These are phyloP conservation scores for Pholiota adiposa DNA, from an alignment of 1,284 basidiomycete species.

Conservation along the genomic window DNA sequence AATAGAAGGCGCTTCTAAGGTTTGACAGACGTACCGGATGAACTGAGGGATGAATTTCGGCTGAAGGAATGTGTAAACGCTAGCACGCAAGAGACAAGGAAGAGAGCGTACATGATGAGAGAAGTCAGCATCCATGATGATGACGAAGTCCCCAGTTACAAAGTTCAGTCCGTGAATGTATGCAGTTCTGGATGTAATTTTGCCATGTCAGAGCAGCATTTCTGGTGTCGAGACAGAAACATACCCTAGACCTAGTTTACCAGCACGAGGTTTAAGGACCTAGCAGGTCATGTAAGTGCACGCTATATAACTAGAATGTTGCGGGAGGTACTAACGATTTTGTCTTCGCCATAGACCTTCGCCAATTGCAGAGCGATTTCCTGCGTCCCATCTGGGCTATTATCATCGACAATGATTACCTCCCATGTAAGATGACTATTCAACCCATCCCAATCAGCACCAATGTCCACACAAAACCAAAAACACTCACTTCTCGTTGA, in stretches of 20 bases:
- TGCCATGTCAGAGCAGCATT: slow-evolving; percentile 7
- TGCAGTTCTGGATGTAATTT: slow-evolving; percentile 64
- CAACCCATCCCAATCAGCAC: slow-evolving; percentile 1
- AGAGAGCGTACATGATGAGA: slow-evolving; percentile 80
- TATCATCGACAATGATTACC: slow-evolving; percentile 90
- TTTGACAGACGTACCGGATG: slow-evolving; percentile 58
- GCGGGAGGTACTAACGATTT: slow-evolving; percentile 58
- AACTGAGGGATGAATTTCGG: slow-evolving; percentile 92
- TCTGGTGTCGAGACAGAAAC: slow-evolving; percentile 15
- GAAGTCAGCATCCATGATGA: slow-evolving; percentile 97
- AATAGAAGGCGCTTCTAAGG: neutral
- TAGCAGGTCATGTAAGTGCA: slow-evolving; percentile 33
- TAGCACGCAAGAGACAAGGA: neutral
- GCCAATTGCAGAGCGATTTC: slow-evolving; percentile 84
- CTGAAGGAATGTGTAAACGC: slow-evolving; percentile 40
- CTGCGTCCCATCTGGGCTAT: slow-evolving; percentile 90
- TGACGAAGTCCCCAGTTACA: slow-evolving; percentile 90
- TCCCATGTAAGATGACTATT: slow-evolving; percentile 67
- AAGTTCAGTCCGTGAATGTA: slow-evolving; percentile 92
- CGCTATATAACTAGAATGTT: neutral
- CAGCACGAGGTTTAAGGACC: slow-evolving; percentile 83
- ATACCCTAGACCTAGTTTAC: slow-evolving; percentile 88
- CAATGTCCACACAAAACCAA: neutral
- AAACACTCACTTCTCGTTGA: slow-evolving; percentile 69
- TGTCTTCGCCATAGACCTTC: slow-evolving; percentile 80